phyloP scores from a whole-genome alignment of 331 rosid genomes.

The Quercus lobata region DNA sequence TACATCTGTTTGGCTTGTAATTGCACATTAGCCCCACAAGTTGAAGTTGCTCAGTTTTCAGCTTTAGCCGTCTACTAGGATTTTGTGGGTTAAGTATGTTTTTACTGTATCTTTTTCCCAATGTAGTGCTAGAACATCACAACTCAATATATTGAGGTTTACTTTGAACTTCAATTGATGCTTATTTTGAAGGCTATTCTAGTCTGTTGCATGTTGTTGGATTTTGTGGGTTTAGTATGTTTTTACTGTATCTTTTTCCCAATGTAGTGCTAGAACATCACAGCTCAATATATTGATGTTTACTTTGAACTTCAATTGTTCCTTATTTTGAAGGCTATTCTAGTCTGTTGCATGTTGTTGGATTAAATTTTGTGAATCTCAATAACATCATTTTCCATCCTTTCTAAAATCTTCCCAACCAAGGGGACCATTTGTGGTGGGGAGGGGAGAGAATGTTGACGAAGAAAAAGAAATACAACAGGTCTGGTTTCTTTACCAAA shows the following conservation, averaged over 20 bases:
- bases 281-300: background rate
- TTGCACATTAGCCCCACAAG: background rate
- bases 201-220: too few relatives aligned
- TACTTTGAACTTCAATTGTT: background rate
- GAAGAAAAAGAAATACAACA: background rate
- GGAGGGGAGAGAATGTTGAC: background rate
- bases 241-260: background rate
- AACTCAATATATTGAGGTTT: background rate
- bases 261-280: background rate
- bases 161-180: too few relatives aligned
- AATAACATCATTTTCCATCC: too few relatives aligned
- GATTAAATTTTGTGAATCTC: too few relatives aligned
- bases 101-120: background rate
- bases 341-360: background rate
- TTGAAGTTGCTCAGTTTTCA: background rate
- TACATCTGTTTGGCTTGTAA: constrained; percentile 70
- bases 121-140: background rate
- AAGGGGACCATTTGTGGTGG: too few relatives aligned
- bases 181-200: too few relatives aligned
- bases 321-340: background rate
- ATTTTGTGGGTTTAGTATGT: background rate
- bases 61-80: background rate
- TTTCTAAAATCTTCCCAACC: too few relatives aligned
- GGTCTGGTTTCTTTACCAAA: background rate
- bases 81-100: background rate